phyloP scores from a whole-genome alignment of 2,329 filamentous ascomycete genomes.

The Huntiella abstrusa region DNA sequence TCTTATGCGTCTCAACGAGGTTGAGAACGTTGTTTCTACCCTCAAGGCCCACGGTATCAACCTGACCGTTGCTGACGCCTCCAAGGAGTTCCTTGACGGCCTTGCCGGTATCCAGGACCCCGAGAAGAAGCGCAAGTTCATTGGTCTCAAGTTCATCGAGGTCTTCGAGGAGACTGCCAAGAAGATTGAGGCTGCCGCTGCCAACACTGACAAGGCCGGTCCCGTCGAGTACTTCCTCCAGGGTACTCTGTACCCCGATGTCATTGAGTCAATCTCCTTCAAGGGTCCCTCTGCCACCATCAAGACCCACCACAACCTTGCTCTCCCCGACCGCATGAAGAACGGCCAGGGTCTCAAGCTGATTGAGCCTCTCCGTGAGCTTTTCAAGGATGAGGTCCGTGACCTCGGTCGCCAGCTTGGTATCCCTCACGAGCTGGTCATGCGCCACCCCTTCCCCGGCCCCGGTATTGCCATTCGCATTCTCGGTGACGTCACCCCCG shows the following conservation, averaged over 20 bases:
- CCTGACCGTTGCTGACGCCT: conserved; percentile 68
- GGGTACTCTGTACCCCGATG: conserved; percentile 50
- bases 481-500: conserved; percentile 64
- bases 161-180: conserved; percentile 63
- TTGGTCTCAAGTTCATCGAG: conserved; percentile 47
- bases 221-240: conserved; percentile 74
- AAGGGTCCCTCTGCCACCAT: conserved; percentile 32
- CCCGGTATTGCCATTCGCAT: conserved; percentile 57
- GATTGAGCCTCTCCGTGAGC: conserved; percentile 59
- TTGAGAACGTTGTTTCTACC: conserved; percentile 59
- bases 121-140: conserved; percentile 81
- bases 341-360: conserved; percentile 37
- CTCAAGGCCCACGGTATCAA: conserved; percentile 71
- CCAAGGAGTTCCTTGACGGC: conserved; percentile 54
- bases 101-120: conserved; percentile 61
- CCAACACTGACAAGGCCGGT: conserved; percentile 46
- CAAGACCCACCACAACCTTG: conserved; percentile 50
- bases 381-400: conserved; percentile 51
- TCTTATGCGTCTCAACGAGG: conserved; percentile 72
- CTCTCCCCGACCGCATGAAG: conserved; percentile 38
- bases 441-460: conserved; percentile 16
- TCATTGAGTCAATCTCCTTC: conserved; percentile 30
- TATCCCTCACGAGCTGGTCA: conserved; percentile 19
- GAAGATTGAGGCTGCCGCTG: conserved; percentile 29
- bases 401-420: conserved; percentile 17